Evolutionary conservation across 2,329 filamentous ascomycete species (phyloP).

Genomic region (Penicillium occitanis): DNA sequence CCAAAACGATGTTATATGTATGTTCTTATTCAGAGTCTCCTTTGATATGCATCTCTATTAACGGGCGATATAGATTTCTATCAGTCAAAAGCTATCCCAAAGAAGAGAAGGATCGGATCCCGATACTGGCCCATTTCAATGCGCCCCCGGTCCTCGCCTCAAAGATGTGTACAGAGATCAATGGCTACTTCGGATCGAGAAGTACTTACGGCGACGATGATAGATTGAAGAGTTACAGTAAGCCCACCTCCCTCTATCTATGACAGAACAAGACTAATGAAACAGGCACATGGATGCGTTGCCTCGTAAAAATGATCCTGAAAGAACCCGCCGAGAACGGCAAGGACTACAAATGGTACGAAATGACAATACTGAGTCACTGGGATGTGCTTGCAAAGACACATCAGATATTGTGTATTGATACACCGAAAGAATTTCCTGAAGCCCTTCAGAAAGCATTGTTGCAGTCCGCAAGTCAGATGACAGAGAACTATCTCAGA

Average conservation of each 20-base stretch:
- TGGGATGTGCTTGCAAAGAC: conserved; percentile 9
- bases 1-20: conserved; percentile 20
- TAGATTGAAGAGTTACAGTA: conserved; percentile 17
- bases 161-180: conserved; percentile 18
- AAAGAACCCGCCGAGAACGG: conserved; percentile 2
- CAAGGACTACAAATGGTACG: conserved; percentile 21
- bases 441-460: neutral
- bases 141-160: conserved; percentile 15
- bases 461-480: neutral
- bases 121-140: conserved; percentile 17
- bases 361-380: conserved; percentile 19
- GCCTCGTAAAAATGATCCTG: conserved; percentile 20
- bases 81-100: conserved; percentile 8
- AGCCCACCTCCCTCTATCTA: neutral
- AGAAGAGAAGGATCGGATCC: neutral
- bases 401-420: conserved; percentile 15
- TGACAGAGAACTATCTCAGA: neutral
- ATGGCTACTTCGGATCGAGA: conserved; percentile 15
- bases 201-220: conserved; percentile 16
- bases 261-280: neutral
- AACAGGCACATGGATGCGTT: conserved; percentile 22
- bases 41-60: neutral
- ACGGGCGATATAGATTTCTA: conserved; percentile 5
- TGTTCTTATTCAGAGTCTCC: neutral
- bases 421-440: conserved; percentile 14